Percentiles rank a stretch among this genome's conserved stretches.
Evolutionary conservation across 2,329 filamentous ascomycete genomes (phyloP).

Genomic region (Pezizomycotina sp.): DNA sequence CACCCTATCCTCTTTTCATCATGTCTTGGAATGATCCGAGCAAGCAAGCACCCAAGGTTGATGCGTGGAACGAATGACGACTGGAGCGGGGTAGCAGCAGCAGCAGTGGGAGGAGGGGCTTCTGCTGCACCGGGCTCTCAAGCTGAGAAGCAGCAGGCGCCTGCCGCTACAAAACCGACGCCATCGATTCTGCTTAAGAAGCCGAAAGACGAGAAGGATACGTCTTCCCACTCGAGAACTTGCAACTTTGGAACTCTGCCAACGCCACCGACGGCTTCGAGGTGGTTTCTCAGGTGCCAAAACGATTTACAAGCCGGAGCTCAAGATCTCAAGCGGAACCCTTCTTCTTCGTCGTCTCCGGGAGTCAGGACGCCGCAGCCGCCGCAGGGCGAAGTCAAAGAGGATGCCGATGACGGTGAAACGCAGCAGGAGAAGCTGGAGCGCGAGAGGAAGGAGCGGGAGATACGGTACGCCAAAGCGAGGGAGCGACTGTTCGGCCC

Average conservation of each 20-base stretch:
- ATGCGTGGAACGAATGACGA: too few relatives aligned
- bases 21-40: too few relatives aligned
- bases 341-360: slow-evolving; percentile 12
- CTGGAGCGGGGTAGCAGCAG: too few relatives aligned
- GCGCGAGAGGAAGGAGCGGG: slow-evolving; percentile 20
- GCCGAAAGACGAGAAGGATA: too few relatives aligned
- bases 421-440: slow-evolving; percentile 19
- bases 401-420: slow-evolving; percentile 14
- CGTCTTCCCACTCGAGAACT: too few relatives aligned
- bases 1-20: too few relatives aligned
- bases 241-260: slow-evolving; percentile 18
- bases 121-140: too few relatives aligned
- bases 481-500: slow-evolving; percentile 23
- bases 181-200: too few relatives aligned
- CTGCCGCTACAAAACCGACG: too few relatives aligned
- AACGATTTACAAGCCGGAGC: slow-evolving; percentile 23
- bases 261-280: slow-evolving; percentile 15
- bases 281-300: slow-evolving; percentile 13
- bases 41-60: too few relatives aligned
- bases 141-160: too few relatives aligned
- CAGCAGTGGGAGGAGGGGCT: too few relatives aligned
- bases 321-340: slow-evolving; percentile 24
- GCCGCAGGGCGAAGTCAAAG: slow-evolving; percentile 17
- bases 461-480: slow-evolving; percentile 22
- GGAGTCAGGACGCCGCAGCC: slow-evolving; percentile 14